phyloP scores from a whole-genome alignment of 1,284 basidiomycete species.

The Coniferiporia weirii region DNA sequence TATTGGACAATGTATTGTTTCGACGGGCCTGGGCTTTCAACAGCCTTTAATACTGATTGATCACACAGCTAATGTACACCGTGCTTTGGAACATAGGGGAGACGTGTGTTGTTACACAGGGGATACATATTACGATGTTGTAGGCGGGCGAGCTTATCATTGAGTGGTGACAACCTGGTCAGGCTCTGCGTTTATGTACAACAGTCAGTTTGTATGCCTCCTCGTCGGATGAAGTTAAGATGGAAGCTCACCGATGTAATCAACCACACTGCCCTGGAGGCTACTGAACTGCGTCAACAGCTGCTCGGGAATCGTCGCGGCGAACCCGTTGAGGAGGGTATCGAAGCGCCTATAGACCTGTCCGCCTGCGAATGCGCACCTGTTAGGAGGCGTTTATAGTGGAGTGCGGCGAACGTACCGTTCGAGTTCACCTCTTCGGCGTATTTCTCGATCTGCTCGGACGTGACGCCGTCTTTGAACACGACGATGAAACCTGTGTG shows the following conservation, averaged over 20 bases:
- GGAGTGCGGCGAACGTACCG: constrained; percentile 27
- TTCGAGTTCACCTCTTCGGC: constrained; percentile 34
- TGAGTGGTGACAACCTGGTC: constrained; percentile 11
- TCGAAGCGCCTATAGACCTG: constrained; percentile 37
- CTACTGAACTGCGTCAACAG: constrained; percentile 34
- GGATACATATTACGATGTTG: no score
- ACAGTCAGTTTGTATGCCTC: background rate
- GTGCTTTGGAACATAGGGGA: background rate
- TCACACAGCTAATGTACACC: background rate
- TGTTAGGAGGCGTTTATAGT: background rate
- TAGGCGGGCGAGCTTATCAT: background rate
- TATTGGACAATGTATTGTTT: background rate
- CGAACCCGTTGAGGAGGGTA: constrained; percentile 44
- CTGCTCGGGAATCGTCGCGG: constrained; percentile 41
- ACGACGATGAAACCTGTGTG: constrained; percentile 48
- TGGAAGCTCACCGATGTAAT: constrained; percentile 43
- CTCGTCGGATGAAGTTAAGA: background rate
- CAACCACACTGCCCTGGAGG: constrained; percentile 38
- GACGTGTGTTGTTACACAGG: background rate
- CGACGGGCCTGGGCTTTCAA: background rate
- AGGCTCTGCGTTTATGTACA: constrained; percentile 1
- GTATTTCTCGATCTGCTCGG: constrained; percentile 41
- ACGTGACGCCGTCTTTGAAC: constrained; percentile 47
- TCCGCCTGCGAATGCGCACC: constrained; percentile 34
- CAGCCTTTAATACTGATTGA: background rate